Evolutionary conservation across 768 basidiomycete species (phyloP), one percentile per base, ranked within the genome.

Genomic region (Phallus indusiatus): DNA sequence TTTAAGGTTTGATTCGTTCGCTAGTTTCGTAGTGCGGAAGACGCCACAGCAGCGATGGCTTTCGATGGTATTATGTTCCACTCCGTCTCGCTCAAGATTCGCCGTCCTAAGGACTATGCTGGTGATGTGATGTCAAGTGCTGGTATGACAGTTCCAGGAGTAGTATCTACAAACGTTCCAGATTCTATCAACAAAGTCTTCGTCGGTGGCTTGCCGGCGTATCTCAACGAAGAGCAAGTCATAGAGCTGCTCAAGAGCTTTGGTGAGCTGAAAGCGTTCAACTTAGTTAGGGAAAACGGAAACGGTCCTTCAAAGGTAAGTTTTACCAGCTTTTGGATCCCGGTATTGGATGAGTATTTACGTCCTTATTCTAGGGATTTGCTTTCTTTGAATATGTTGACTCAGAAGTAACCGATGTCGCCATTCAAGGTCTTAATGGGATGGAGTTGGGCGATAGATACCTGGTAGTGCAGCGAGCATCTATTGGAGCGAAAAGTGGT

Each of bases 311-410:
- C 91, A 8, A 97, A 97, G 80, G 94, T 88, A 61, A 53, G 74
- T 63, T 49, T 47, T 24, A 42, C 5, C 12, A 14, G 4, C n/a
- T 42, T 37, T 11, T 21, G 48, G 11, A 51, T 62, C 37, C 28
- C 37, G n/a, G n/a, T n/a, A 18, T 60, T 53, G 6, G 35, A 9
- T 42, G 35, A 0, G 7, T 20, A 24, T 14, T 36, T 33, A 5
- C 47, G n/a, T 16, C 28, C 28, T 28, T 28, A 42, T 46, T 42
- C 3, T 66, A 97, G 95, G 96, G 96, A 66, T 99, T 96, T 72
- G 96, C 96, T 2, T 98, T 99, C 79, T 95, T 94, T 75, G 96
- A 99, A 79, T 99, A 98, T 72, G 86, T 90, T 62, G 96, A 99
- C 68, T 74, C 83, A 16, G 72, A 70, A 53, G 85, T 94, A 59